Evolutionary conservation across 257 asterid genomes (phyloP), one percentile per base, ranked within the genome.

Genomic region (Mitragyna speciosa): DNA sequence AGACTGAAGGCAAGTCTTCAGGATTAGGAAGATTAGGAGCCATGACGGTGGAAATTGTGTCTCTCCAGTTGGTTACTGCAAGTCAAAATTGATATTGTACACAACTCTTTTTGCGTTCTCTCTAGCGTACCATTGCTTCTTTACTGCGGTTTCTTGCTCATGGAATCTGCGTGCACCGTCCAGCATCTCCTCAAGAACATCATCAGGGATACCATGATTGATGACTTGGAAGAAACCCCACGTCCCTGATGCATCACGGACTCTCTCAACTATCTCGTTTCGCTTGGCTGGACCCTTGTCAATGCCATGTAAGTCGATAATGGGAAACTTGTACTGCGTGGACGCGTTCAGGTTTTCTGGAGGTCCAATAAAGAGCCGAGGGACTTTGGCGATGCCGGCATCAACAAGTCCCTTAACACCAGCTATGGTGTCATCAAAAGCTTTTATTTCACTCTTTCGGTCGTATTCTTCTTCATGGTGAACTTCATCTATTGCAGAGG

Each of bases 151-250:
- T 7, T 78, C 82, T 70, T 78, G 77, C 59, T 78, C 77, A 19
- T 33, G 43, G 63, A 78, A 78, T 39, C 82, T 43, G 63, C 73
- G 51, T 14, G 70, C 82, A 1, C 82, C 77, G 5, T 12, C 30
- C 17, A 69, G 15, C 77, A 78, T 78, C 66, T 78, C 78, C 65
- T 59, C 64, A 14, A 79, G 39, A 71, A 79, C 72, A 71, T 58
- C 64, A 43, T 14, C 68, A 30, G 73, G 73, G 68, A 79, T 79
- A 7, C 78, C 82, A 45, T 79, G 82, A 30, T 72, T 79, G 64
- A 72, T 48, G 65, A 79, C 82, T 79, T 79, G 82, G n/a, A 79
- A 79, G 65, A 79, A 72, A 20, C 78, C 78, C 72, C 78, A 71
- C 5, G 66, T 59, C 41, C 28, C 66, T 0, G 72, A 69, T 59